Conservation (phyloP, 2,329 filamentous ascomycete species). For the Exophiala xenobiotica region DNA sequence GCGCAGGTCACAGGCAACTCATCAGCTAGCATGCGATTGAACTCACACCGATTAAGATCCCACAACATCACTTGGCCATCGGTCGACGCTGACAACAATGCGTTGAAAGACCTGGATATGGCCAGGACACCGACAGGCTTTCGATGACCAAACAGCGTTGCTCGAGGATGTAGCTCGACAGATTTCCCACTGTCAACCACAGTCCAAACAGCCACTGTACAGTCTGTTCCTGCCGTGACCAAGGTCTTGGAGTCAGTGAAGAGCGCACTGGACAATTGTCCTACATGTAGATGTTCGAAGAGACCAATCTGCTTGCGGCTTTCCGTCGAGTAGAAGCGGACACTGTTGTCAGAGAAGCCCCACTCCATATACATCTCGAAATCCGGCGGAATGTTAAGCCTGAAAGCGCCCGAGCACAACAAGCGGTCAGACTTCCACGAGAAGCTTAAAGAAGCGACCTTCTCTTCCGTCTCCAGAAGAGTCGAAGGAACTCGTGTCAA, state of each 20-base stretch:
- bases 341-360: constrained; percentile 90
- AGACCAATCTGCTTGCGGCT: constrained; percentile 79
- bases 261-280: constrained; percentile 77
- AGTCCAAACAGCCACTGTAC: constrained; percentile 81
- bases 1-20: constrained; percentile 63
- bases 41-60: constrained; percentile 89
- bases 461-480: constrained; percentile 64
- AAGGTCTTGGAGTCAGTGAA: constrained; percentile 90
- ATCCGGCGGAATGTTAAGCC: constrained; percentile 78
- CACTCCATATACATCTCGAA: constrained; percentile 94
- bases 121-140: constrained; percentile 78
- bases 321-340: constrained; percentile 86
- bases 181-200: constrained; percentile 64
- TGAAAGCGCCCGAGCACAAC: constrained; percentile 78
- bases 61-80: constrained; percentile 85
- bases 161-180: constrained; percentile 75
- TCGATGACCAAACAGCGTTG: constrained; percentile 87
- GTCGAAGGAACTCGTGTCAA: constrained; percentile 77
- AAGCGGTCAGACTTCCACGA: constrained; percentile 78
- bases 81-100: constrained; percentile 76
- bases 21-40: constrained; percentile 70
- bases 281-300: constrained; percentile 90
- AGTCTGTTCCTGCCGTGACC: constrained; percentile 89
- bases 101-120: constrained; percentile 82
- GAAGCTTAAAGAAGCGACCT: constrained; percentile 75